Evolutionary conservation across 768 basidiomycete genomes (phyloP).

Genomic region (Boletus rubropictus): DNA sequence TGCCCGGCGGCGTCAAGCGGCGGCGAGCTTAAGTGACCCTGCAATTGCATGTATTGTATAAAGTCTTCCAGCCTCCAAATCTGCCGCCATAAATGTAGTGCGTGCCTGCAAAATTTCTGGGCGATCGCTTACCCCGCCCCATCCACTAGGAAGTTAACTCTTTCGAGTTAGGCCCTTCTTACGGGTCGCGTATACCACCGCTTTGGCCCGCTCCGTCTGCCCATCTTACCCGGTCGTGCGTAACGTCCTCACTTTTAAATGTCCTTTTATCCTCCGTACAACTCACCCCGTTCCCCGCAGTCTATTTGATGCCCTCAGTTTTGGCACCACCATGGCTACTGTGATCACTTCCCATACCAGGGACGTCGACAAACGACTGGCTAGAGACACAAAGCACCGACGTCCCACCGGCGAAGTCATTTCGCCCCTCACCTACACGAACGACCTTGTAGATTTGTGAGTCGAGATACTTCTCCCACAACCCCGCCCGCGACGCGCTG

Average conservation of each 20-base stretch:
- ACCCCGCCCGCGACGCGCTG: neutral
- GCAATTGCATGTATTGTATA: conserved; percentile 14
- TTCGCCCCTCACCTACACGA: conserved; percentile 50
- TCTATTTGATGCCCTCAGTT: conserved; percentile 22
- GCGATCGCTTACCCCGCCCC: conserved; percentile 18
- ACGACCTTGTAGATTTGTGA: conserved; percentile 50
- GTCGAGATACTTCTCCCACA: conserved; percentile 17
- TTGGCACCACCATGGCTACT: conserved; percentile 21
- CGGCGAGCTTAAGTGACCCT: conserved; percentile 20
- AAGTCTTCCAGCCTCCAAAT: conserved; percentile 7
- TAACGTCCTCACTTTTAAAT: conserved; percentile 20
- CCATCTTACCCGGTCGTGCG: conserved; percentile 16
- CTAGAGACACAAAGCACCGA: conserved; percentile 36
- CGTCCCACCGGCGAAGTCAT: conserved; percentile 47
- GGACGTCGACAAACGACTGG: conserved; percentile 43
- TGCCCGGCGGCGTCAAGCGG: conserved; percentile 13
- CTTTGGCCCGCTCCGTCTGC: conserved; percentile 4
- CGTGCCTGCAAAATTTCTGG: conserved; percentile 17
- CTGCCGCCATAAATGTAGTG: conserved; percentile 17
- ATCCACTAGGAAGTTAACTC: neutral
- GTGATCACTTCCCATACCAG: conserved; percentile 23
- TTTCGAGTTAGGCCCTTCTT: conserved; percentile 6
- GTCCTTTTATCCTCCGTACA: conserved; percentile 5
- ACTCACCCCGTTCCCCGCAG: conserved; percentile 13
- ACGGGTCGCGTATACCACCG: conserved; percentile 15